Conservation (phyloP, 306 rosid genomes). For the Morella rubra region DNA sequence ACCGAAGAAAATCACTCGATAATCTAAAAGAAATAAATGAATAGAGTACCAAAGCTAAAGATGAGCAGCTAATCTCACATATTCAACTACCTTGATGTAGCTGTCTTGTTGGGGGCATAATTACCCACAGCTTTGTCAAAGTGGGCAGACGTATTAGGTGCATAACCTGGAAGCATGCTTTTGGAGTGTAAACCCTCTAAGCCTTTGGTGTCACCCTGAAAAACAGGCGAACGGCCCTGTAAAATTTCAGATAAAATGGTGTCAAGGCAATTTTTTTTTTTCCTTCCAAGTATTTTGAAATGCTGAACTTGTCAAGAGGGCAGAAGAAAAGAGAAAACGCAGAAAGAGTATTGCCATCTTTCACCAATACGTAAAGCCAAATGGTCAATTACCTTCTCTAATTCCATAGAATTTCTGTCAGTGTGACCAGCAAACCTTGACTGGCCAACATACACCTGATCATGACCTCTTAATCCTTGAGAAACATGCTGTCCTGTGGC, state of each 20-base stretch:
- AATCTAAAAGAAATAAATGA: slow-evolving; percentile 14
- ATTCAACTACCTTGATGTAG: slow-evolving; percentile 68
- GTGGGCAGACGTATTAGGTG: slow-evolving; percentile 43
- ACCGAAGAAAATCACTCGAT: slow-evolving; percentile 9
- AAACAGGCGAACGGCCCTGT: slow-evolving; percentile 36
- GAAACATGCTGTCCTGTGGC: slow-evolving; percentile 53
- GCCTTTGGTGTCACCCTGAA: slow-evolving; percentile 58
- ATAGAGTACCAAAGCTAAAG: slow-evolving; percentile 11
- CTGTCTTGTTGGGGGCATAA: slow-evolving; percentile 47
- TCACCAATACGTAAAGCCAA: slow-evolving; percentile 19
- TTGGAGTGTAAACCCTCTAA: slow-evolving; percentile 54
- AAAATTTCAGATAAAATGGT: background rate
- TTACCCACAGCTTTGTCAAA: slow-evolving; percentile 57
- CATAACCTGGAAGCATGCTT: slow-evolving; percentile 52
- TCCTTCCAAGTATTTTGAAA: background rate
- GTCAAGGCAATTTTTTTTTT: background rate
- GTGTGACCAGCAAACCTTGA: slow-evolving; percentile 48
- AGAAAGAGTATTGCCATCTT: slow-evolving; percentile 20
- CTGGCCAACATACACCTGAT: slow-evolving; percentile 62
- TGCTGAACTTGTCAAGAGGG: background rate
- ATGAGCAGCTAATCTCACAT: slow-evolving; percentile 11
- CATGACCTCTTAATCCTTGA: slow-evolving; percentile 51
- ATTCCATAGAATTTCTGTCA: slow-evolving; percentile 53
- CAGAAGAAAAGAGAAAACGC: slow-evolving; percentile 2
- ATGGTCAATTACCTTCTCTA: slow-evolving; percentile 56